Evolutionary conservation across 1,284 basidiomycete genomes (phyloP), one percentile per base, ranked within the genome.

Genomic region (Stygiomarasmius scandens): DNA sequence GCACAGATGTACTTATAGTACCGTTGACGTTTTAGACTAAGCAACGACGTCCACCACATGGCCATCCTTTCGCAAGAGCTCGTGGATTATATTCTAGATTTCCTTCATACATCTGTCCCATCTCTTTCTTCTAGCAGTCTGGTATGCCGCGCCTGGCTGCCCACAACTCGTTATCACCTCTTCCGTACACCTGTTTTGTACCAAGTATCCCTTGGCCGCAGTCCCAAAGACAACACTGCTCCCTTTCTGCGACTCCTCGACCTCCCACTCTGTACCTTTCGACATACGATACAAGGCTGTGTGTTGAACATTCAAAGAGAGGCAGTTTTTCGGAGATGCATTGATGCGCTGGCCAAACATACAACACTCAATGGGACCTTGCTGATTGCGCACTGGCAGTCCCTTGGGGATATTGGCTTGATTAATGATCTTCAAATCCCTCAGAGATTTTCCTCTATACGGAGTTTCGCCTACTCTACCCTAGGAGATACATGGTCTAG

Each of bases 181-280:
- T 52, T 52, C 36, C 34, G 50, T 24, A 52, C 23, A 52, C 50
- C 50, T 24, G 50, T 52, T 23, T 27, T 52, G 36, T 52, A 43
- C 20, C 36, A 52, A 25, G 12, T 43, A 43, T 52, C 50, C 19
- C 23, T 43, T 16, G 36, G 12, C 12, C 50, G 50, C 38, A 43
- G 38, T 43, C 34, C 50, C 36, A 52, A 43, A 41, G 36, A 52
- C 22, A 52, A 52, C 50, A 52, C 36, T 10, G 22, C 22, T 3
- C 10, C 38, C 11, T 52, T 52, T 19, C 1, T 52, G n/a, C 36
- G 41, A 16, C 50, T 52, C 23, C 36, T 52, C 8, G 22, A 43
- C 20, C 41, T 36, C 22, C 50, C 50, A 3, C 34, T 52, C 19
- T 52, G 50, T 27, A 52, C 36, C 23, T 52, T 52, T 32, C 50